phyloP scores from a whole-genome alignment of 371 early-diverging fungal species.

The Dentiscutata heterogama region DNA sequence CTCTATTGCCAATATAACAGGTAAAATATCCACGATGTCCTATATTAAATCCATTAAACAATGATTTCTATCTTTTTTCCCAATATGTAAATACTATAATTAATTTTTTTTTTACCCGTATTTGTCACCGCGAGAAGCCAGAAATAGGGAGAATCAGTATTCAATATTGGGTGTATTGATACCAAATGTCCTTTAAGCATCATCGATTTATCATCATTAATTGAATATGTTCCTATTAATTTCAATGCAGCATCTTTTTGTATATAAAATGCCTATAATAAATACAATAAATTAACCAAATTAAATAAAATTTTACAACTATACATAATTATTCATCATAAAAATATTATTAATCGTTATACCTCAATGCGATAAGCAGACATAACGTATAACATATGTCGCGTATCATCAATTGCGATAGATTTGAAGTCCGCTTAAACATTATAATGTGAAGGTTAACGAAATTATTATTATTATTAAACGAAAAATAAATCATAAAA shows the following conservation, averaged over 20 bases:
- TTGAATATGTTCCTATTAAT: conserved; percentile 16
- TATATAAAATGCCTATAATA: not conserved
- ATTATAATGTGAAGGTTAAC: not conserved
- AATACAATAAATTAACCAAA: not conserved
- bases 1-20: conserved; percentile 19
- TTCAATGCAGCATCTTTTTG: not conserved
- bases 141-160: conserved; percentile 38
- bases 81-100: not conserved
- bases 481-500: not conserved
- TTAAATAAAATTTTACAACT: not conserved
- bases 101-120: conserved; percentile 31
- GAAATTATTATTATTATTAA: not conserved
- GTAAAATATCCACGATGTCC: conserved; percentile 46
- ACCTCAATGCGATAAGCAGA: conserved; percentile 34
- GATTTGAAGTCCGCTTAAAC: not conserved
- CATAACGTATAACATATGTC: conserved; percentile 15
- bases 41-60: not conserved
- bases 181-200: not conserved
- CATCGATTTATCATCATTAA: conserved; percentile 6
- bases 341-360: not conserved
- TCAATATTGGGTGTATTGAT: conserved; percentile 27
- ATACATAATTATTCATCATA: not conserved
- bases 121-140: conserved; percentile 36
- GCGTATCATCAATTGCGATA: conserved; percentile 31
- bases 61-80: not conserved